Evolutionary conservation across 2,329 filamentous ascomycete genomes (phyloP).

Genomic region (Drechslera avenae): DNA sequence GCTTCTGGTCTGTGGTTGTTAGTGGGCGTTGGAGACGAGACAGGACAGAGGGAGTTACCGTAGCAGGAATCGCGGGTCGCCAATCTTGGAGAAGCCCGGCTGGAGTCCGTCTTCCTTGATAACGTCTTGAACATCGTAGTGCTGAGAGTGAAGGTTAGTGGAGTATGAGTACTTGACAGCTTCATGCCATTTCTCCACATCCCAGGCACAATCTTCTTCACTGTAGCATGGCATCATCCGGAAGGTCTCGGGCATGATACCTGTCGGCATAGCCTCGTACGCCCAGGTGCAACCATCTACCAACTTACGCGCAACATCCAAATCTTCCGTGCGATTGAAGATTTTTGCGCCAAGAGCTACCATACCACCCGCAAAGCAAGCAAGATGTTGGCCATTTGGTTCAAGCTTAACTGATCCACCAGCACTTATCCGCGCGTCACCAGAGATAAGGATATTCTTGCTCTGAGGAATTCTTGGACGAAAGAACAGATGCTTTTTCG

Average conservation of each 20-base stretch:
- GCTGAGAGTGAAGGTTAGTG: constrained; percentile 14
- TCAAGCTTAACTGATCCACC: constrained; percentile 51
- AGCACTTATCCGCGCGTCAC: constrained; percentile 56
- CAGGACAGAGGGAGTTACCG: constrained; percentile 29
- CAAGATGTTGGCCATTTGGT: constrained; percentile 56
- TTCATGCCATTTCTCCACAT: constrained; percentile 51
- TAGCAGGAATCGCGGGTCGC: constrained; percentile 49
- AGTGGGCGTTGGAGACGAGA: neutral
- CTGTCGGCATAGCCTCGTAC: constrained; percentile 55
- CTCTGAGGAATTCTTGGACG: constrained; percentile 72
- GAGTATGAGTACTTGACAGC: constrained; percentile 36
- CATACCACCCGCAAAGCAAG: constrained; percentile 63
- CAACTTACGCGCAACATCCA: constrained; percentile 57
- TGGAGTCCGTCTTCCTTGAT: constrained; percentile 50
- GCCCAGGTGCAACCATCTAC: constrained; percentile 63
- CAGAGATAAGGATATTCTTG: constrained; percentile 75
- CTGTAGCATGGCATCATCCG: constrained; percentile 51
- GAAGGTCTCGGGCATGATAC: constrained; percentile 61
- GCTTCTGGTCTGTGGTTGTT: constrained; percentile 69
- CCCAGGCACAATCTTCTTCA: constrained; percentile 51
- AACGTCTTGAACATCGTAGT: constrained; percentile 30
- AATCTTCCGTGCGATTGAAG: constrained; percentile 56
- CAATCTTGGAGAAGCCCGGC: constrained; percentile 49
- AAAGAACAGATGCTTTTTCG: constrained; percentile 76
- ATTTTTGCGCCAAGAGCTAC: constrained; percentile 58